Evolutionary conservation across 371 early-diverging fungal species (phyloP).

Genomic region (Sporodiniella umbellata): DNA sequence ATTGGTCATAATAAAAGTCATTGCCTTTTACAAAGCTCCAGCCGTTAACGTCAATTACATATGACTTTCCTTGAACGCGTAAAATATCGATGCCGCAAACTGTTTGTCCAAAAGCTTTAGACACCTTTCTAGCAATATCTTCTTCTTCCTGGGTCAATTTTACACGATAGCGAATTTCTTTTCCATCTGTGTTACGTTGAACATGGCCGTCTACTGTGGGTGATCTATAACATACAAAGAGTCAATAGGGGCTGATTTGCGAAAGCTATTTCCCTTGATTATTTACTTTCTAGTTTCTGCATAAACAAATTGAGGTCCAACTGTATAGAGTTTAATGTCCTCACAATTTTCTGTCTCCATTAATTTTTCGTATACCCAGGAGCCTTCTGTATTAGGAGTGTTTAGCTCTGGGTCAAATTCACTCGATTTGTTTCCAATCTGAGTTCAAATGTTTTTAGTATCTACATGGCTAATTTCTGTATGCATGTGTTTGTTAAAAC

Average conservation of each 20-base stretch:
- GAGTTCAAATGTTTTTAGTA: too few relatives aligned
- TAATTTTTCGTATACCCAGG: slow-evolving; percentile 96
- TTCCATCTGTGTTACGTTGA: slow-evolving; percentile 93
- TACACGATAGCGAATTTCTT: slow-evolving; percentile 93
- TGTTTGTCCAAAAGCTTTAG: slow-evolving; percentile 83
- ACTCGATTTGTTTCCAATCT: slow-evolving; percentile 94
- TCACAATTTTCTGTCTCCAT: slow-evolving; percentile 92
- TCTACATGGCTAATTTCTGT: background rate
- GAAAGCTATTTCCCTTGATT: background rate
- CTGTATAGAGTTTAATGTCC: slow-evolving; percentile 97
- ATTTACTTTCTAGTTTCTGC: slow-evolving; percentile 96
- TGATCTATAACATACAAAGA: slow-evolving; percentile 51
- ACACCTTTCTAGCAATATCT: slow-evolving; percentile 79
- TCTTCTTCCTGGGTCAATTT: slow-evolving; percentile 79
- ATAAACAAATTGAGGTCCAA: slow-evolving; percentile 87
- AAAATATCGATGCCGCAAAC: slow-evolving; percentile 97
- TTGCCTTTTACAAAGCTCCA: slow-evolving; percentile 99
- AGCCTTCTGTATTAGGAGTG: slow-evolving; percentile 71
- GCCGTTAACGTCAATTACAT: slow-evolving; percentile 98
- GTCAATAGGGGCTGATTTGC: background rate
- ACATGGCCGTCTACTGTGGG: slow-evolving; percentile 98
- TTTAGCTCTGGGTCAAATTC: slow-evolving; percentile 77
- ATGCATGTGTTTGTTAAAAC: background rate
- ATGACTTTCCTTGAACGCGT: slow-evolving; percentile 80
- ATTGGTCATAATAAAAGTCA: slow-evolving; percentile 89